phyloP scores from a whole-genome alignment of 768 basidiomycete species.

The Steccherinum ochraceum region DNA sequence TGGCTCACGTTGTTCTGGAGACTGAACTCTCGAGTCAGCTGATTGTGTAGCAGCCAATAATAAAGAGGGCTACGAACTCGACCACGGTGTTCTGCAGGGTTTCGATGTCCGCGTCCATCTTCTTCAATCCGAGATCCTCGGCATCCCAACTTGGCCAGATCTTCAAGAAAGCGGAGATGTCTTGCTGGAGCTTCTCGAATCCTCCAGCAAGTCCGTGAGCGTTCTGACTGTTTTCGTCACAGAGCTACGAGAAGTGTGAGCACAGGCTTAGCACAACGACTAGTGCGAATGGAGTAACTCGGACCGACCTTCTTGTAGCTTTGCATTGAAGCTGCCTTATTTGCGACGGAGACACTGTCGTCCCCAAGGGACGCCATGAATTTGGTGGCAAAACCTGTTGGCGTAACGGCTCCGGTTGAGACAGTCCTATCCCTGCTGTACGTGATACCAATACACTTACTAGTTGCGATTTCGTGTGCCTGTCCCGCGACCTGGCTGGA shows the following conservation, averaged over 20 bases:
- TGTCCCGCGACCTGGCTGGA: background rate
- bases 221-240: background rate
- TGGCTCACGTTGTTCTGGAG: background rate
- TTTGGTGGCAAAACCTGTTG: background rate
- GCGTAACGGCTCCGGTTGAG: background rate
- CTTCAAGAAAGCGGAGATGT: background rate
- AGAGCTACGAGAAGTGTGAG: background rate
- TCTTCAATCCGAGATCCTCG: background rate
- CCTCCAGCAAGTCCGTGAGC: background rate
- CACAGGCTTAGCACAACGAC: background rate
- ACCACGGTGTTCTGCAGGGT: background rate
- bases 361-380: background rate
- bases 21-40: too few relatives aligned
- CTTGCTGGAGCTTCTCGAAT: background rate
- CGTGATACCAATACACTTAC: background rate
- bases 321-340: background rate
- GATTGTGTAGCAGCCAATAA: too few relatives aligned
- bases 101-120: background rate
- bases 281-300: too few relatives aligned
- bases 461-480: background rate
- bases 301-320: background rate
- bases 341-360: background rate
- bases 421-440: background rate
- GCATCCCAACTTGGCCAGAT: background rate
- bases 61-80: background rate